Evolutionary conservation across 768 basidiomycete genomes (phyloP).

Genomic region (Cyathus striatus): DNA sequence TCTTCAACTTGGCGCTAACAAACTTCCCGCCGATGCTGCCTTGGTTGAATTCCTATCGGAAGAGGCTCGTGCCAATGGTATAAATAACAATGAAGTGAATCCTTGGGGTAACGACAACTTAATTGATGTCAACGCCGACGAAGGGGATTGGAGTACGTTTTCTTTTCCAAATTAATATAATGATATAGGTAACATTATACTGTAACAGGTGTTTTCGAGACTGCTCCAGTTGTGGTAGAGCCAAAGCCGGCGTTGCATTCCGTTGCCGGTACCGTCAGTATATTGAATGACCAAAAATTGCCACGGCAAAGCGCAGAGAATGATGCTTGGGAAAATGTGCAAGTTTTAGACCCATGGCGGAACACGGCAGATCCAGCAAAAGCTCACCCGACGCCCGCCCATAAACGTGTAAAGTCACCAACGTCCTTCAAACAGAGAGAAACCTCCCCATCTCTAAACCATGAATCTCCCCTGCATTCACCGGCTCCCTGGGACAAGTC

Average conservation of each 20-base stretch:
- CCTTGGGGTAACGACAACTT: conserved; percentile 77
- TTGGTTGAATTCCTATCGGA: conserved; percentile 56
- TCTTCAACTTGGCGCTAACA: conserved; percentile 66
- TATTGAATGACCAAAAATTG: neutral
- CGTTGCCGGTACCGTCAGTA: neutral
- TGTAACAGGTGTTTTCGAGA: conserved; percentile 69
- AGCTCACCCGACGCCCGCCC: neutral
- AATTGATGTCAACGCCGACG: conserved; percentile 91
- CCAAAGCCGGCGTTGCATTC: conserved; percentile 7
- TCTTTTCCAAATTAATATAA: conserved; percentile 1
- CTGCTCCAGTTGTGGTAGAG: conserved; percentile 29
- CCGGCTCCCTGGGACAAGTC: too few species aligned
- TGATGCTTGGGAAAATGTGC: neutral
- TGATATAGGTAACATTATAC: conserved; percentile 2
- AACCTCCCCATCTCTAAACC: too few species aligned
- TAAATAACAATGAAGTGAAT: conserved; percentile 36
- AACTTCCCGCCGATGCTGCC: conserved; percentile 26
- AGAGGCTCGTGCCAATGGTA: conserved; percentile 41
- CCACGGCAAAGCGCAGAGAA: neutral
- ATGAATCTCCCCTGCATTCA: too few species aligned
- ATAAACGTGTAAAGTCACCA: neutral
- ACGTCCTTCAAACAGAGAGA: neutral
- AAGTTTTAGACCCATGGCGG: neutral
- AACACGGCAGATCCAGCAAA: too few species aligned
- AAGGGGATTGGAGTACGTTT: conserved; percentile 86